Base-by-base conservation (phyloP, 202 grass and related monocot species). In the Panicum virgatum region DNA sequence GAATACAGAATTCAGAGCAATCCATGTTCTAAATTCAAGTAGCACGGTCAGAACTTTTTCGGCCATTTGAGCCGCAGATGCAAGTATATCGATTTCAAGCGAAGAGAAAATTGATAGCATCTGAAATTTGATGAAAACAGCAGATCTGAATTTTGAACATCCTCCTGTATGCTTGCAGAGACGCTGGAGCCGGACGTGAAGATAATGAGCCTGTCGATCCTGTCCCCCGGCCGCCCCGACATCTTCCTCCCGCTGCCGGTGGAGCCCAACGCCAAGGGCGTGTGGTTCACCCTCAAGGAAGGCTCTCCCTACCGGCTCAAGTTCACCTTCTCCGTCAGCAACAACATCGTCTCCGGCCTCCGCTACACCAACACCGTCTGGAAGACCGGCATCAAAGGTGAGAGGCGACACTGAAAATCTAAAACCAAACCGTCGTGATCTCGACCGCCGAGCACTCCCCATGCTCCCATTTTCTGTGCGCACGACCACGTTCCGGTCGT, bases 301-400 rank as follows among this genome's bases (percentile, higher is more conserved):
- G 93, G 96, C 22, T 94, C 91, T 79, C 83, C 46, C 23, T 99
- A 96, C 93, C 87, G 83, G 54, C 96, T 99, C 85, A 96, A 95
- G 83, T 99, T 99, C 93, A 87, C 89, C 91, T 96, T 99, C 78
- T 84, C 85, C 40, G 93, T 99, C 85, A 87, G 53, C 85, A 90
- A 92, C 81, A 99, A 99, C 78, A 96, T 99, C 74, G 96, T 99
- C 80, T 94, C 93, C 73, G 96, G 96, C 68, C 89, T 99, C 65
- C 88, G 85, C n/a, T 99, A 99, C 87, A 96, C 93, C 78, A 99
- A 96, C 87, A 87, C 87, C 46, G 93, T 99, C 78, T 99, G 96
- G 96, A 99, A 99, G 86, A 92, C 93, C 25, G 93, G 93, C 20
- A 23, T 99, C 81, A 99, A 89, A 82, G 96, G 96, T 97, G 70